A percentile compares a stretch with the other conserved stretches of the same genome.
These are phyloP conservation scores for Torulaspora indica DNA, from an alignment of 805 yeast genomes.

Conservation along the genomic window DNA sequence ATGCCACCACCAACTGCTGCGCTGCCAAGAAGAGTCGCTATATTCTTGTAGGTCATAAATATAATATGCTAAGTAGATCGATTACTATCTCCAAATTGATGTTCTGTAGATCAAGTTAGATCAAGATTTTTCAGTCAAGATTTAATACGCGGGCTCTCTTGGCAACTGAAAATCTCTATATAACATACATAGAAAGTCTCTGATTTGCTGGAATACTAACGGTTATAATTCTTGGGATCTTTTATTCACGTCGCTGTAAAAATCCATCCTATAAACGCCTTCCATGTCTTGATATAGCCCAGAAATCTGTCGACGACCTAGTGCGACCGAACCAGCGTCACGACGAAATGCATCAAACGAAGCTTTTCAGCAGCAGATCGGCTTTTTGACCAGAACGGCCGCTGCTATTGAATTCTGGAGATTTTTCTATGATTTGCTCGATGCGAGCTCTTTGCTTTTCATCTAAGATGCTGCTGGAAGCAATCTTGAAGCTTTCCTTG, in stretches of 20 bases:
- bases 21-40: slow-evolving; percentile 28
- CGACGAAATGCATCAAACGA: no score
- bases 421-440: slow-evolving; percentile 19
- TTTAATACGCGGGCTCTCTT: no score
- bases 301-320: no score
- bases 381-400: background rate
- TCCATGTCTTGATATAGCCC: no score
- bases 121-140: background rate
- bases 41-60: slow-evolving; percentile 23
- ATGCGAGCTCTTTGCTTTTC: slow-evolving; percentile 34
- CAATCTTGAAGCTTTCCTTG: slow-evolving; percentile 46
- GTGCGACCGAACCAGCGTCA: no score
- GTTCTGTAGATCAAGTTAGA: background rate
- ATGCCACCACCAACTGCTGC: slow-evolving; percentile 33
- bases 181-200: no score
- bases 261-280: no score
- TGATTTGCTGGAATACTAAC: no score
- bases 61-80: background rate
- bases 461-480: slow-evolving; percentile 39
- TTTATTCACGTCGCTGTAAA: no score
- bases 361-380: slow-evolving; percentile 7
- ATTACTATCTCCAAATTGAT: no score
- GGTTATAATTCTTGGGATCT: no score
- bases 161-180: no score
- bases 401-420: slow-evolving; percentile 2